Conservation (phyloP, 1,139 yeast species). For the Candida sanyaensis region DNA sequence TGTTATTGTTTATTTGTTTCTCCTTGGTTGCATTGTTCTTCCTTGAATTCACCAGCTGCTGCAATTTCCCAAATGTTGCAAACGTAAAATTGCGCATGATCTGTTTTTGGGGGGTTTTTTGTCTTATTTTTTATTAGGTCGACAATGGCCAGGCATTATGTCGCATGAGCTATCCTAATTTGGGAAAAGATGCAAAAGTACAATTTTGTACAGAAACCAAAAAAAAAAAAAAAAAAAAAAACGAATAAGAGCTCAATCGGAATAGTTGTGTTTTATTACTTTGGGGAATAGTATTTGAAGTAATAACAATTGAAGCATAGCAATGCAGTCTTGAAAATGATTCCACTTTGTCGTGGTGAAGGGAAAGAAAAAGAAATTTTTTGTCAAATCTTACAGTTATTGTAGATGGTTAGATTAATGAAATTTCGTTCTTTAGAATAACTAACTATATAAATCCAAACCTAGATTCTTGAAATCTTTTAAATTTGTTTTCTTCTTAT, state of each 20-base stretch:
- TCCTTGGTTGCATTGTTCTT: background rate
- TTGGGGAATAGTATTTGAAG: background rate
- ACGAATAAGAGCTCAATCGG: too few relatives aligned
- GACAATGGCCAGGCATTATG: background rate
- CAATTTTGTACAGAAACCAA: background rate
- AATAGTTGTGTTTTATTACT: background rate
- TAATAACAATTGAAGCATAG: conserved; percentile 1
- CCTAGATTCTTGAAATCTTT: conserved; percentile 3
- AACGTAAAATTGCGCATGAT: background rate
- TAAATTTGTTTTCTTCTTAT: background rate
- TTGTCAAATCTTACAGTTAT: conserved; percentile 1
- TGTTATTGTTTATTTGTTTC: background rate
- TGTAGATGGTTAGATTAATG: background rate
- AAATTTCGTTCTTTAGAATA: background rate
- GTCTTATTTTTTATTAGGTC: too few relatives aligned
- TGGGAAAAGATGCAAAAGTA: background rate
- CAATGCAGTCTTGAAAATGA: conserved; percentile 2
- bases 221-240: background rate
- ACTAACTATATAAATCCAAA: conserved; percentile 4
- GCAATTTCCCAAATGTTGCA: conserved; percentile 1
- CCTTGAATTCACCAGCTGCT: background rate
- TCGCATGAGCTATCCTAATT: background rate
- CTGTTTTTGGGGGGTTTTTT: background rate
- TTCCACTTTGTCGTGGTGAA: background rate
- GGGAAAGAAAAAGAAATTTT: conserved; percentile 3